Evolutionary conservation across 306 rosid species (phyloP), one percentile per base, ranked within the genome.

Genomic region (Sindora glabra): DNA sequence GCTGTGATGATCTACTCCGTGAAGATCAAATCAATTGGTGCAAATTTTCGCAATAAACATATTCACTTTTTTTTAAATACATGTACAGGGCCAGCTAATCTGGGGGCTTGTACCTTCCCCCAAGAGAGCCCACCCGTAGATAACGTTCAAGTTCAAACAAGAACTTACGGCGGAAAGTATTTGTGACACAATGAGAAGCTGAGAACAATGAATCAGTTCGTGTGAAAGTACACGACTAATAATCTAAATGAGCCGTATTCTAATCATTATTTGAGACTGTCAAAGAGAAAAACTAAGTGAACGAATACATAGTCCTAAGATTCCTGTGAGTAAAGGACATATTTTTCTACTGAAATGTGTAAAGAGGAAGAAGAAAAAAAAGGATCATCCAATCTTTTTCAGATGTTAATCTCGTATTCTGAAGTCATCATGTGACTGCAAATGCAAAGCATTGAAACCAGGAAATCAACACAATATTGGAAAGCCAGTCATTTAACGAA

Each of bases 41-140:
- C n/a, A n/a, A n/a, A n/a, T n/a, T n/a, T n/a, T n/a, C n/a, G n/a
- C n/a, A n/a, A n/a, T n/a, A n/a, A n/a, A n/a, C n/a, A n/a, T n/a
- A n/a, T n/a, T n/a, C n/a, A n/a, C n/a, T n/a, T n/a, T n/a, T n/a
- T n/a, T n/a, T n/a, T n/a, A n/a, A n/a, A n/a, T n/a, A n/a, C 32
- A 3, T 75, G 62, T 38, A 68, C 70, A 58, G 80, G 72, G 12
- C 60, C 72, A 3, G 48, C 46, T 22, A 59, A 26, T 15, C 12
- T 39, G 3, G 55, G 21, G 26, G 57, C 57, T 13, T 81, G 81
- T 62, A 64, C 55, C 11, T 78, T 74, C 68, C 87, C 87, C 2
- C 69, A 79, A 44, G 81, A 77, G 1, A 26, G 47, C 17, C 47
- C 68, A 40, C 83, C 83, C n/a, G 59, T 74, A 10, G 79, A 79